These are phyloP conservation scores for Diaporthe humulicola DNA, from an alignment of 2,329 filamentous ascomycete species.

Conservation along the genomic window DNA sequence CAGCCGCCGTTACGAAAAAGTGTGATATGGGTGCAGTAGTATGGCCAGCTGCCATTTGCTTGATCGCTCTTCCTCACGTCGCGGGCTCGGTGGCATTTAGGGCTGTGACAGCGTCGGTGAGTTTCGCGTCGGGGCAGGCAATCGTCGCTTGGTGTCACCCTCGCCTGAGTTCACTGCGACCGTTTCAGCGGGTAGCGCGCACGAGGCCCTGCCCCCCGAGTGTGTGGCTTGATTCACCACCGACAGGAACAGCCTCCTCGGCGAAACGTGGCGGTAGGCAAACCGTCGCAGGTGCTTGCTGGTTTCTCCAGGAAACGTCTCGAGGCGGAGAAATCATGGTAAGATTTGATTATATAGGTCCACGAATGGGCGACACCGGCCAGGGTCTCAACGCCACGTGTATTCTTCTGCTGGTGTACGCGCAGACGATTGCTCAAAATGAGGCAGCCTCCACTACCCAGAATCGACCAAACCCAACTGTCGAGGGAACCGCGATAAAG, in stretches of 20 bases:
- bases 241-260: not conserved
- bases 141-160: not conserved
- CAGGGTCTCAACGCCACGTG: slow-evolving; percentile 23
- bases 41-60: not conserved
- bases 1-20: not conserved
- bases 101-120: slow-evolving; percentile 10
- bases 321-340: not conserved
- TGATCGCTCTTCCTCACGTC: not conserved
- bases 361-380: not conserved
- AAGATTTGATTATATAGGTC: slow-evolving; percentile 31
- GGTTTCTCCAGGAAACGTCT: not conserved
- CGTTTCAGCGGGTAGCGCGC: slow-evolving; percentile 1
- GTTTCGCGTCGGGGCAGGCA: slow-evolving; percentile 10
- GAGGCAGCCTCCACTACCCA: slow-evolving; percentile 21
- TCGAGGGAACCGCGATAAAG: slow-evolving; percentile 7
- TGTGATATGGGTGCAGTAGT: not conserved
- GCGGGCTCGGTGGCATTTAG: not conserved
- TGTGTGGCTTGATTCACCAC: slow-evolving; percentile 7
- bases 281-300: not conserved
- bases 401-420: slow-evolving; percentile 1
- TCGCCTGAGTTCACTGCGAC: not conserved
- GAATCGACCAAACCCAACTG: not conserved
- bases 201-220: not conserved
- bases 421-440: not conserved
- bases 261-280: slow-evolving; percentile 7